These are phyloP conservation scores for Zoysia japonica DNA, from an alignment of 176 grass and related monocot species.

Conservation along the genomic window DNA sequence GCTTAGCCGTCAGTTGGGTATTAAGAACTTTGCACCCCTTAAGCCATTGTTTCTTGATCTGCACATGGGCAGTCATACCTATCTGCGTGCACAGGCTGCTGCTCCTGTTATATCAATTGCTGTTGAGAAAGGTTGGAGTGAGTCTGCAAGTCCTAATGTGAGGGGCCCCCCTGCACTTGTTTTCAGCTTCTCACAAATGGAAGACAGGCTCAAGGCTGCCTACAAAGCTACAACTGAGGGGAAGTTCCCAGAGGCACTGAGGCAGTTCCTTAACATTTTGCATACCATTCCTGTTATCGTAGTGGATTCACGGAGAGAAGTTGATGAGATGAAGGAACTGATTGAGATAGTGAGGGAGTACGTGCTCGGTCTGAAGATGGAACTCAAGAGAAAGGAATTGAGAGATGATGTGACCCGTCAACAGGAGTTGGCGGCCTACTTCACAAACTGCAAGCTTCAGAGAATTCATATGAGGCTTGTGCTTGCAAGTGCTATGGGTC, in stretches of 20 bases:
- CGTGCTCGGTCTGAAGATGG: slow-evolving; percentile 85
- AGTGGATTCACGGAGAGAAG: slow-evolving; percentile 87
- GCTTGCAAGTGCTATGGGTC: slow-evolving; percentile 71
- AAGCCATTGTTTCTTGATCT: slow-evolving; percentile 82
- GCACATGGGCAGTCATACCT: slow-evolving; percentile 76
- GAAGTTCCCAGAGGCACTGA: slow-evolving; percentile 81
- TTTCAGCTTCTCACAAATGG: slow-evolving; percentile 86
- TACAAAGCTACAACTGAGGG: slow-evolving; percentile 88
- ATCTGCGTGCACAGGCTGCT: slow-evolving; percentile 60
- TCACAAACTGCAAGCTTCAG: slow-evolving; percentile 98
- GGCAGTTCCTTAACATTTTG: slow-evolving; percentile 81
- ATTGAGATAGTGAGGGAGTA: slow-evolving; percentile 93
- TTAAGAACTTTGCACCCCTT: slow-evolving; percentile 85
- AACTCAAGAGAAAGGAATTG: slow-evolving; percentile 81
- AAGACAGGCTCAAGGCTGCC: slow-evolving; percentile 87
- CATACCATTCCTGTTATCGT: slow-evolving; percentile 80
- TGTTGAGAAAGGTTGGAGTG: slow-evolving; percentile 96
- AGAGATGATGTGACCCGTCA: slow-evolving; percentile 68
- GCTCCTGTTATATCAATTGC: slow-evolving; percentile 69
- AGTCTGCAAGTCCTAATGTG: slow-evolving; percentile 86
- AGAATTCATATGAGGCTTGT: slow-evolving; percentile 88
- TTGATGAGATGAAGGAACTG: slow-evolving; percentile 95
- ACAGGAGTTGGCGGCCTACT: slow-evolving; percentile 91
- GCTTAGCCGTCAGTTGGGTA: slow-evolving; percentile 87
- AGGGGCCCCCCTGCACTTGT: slow-evolving; percentile 83